phyloP scores from a whole-genome alignment of 176 grass and related monocot genomes.

The Aegilops longissima region DNA sequence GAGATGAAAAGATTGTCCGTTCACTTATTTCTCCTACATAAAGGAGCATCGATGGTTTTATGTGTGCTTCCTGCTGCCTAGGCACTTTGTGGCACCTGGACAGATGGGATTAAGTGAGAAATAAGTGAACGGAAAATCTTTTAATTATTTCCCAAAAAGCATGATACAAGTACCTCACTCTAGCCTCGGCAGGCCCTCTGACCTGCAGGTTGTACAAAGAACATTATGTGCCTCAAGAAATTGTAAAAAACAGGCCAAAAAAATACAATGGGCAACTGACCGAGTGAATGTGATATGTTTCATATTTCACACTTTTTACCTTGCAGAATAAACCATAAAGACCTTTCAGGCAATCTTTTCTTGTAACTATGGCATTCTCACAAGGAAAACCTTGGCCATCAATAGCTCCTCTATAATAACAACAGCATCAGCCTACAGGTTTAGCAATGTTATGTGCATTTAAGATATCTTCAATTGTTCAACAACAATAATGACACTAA shows the following conservation, averaged over 20 bases:
- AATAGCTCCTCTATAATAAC: slow-evolving; percentile 56
- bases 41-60: too few species aligned
- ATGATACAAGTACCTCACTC: too few species aligned
- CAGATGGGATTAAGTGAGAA: too few species aligned
- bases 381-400: slow-evolving; percentile 66
- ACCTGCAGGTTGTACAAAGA: background rate
- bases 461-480: too few species aligned
- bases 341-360: slow-evolving; percentile 76
- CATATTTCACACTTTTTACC: slow-evolving; percentile 36
- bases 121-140: too few species aligned
- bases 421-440: background rate
- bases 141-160: too few species aligned
- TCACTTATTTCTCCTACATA: too few species aligned
- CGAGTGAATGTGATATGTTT: background rate
- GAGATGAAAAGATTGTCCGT: too few species aligned
- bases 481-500: too few species aligned
- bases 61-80: too few species aligned
- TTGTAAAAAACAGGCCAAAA: background rate
- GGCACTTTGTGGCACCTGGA: too few species aligned
- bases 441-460: background rate
- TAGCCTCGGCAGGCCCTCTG: too few species aligned
- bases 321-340: slow-evolving; percentile 92
- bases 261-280: background rate
- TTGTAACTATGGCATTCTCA: slow-evolving; percentile 76
- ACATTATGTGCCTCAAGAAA: background rate